Percentiles rank a stretch among this genome's conserved stretches.
phyloP scores from a whole-genome alignment of 2,329 filamentous ascomycete genomes.

The Nannizzia gypsea region DNA sequence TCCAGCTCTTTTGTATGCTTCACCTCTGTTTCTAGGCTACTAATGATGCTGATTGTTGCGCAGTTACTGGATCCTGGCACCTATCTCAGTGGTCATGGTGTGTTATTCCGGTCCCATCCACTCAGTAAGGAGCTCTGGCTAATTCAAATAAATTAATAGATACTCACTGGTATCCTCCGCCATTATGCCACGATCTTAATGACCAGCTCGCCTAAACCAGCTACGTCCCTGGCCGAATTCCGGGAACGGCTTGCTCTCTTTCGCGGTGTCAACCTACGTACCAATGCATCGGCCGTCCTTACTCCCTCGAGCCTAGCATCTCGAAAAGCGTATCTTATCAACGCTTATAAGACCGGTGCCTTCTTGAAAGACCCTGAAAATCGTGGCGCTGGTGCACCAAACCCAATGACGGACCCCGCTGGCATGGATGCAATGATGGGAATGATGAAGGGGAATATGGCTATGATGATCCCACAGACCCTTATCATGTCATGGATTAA shows the following conservation, averaged over 20 bases:
- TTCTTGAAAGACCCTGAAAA: constrained; percentile 83
- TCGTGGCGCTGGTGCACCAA: constrained; percentile 75
- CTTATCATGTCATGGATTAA: constrained; percentile 99
- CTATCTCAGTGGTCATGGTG: constrained; percentile 96
- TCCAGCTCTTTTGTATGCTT: constrained; percentile 84
- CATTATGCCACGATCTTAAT: constrained; percentile 95
- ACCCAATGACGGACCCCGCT: constrained; percentile 88
- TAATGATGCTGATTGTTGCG: background rate
- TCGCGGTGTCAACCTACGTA: constrained; percentile 72
- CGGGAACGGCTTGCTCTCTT: constrained; percentile 78
- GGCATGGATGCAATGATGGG: constrained; percentile 99
- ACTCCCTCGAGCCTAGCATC: constrained; percentile 64
- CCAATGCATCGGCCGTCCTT: constrained; percentile 69
- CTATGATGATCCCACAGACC: constrained; percentile 98
- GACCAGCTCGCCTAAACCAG: constrained; percentile 67
- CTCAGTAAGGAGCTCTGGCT: background rate
- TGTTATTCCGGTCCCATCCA: background rate
- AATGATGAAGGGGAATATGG: constrained; percentile 99
- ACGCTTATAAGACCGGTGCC: constrained; percentile 70
- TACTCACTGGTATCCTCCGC: constrained; percentile 86
- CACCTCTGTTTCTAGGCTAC: background rate
- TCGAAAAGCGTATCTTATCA: constrained; percentile 68
- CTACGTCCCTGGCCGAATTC: constrained; percentile 46
- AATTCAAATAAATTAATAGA: constrained; percentile 36
- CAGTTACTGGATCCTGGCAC: constrained; percentile 98